phyloP scores from a whole-genome alignment of 495 filamentous ascomycete genomes.

The Penicillium ochrochloron region DNA sequence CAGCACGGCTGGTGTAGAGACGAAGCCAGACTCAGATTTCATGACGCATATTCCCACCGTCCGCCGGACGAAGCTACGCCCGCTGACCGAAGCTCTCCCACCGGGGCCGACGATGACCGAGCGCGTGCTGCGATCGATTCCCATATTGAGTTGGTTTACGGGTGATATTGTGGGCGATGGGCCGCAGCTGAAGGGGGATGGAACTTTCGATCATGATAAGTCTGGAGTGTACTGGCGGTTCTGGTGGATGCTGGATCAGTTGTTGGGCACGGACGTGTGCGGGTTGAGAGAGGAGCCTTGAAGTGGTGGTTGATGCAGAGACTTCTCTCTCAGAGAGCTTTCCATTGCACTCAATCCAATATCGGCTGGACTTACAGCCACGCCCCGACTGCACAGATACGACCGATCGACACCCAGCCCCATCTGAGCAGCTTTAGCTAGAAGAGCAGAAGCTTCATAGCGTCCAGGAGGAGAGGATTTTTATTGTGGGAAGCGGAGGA shows the following conservation, averaged over 20 bases:
- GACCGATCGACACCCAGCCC: background rate
- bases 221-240: conserved; percentile 80
- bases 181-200: conserved; percentile 75
- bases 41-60: conserved; percentile 57
- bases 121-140: conserved; percentile 63
- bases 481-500: background rate
- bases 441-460: background rate
- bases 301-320: conserved; percentile 2
- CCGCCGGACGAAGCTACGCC: conserved; percentile 57
- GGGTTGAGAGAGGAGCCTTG: conserved; percentile 55
- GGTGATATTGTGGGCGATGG: conserved; percentile 80
- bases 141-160: conserved; percentile 70
- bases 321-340: background rate
- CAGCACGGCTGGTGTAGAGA: conserved; percentile 28
- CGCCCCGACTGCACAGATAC: background rate
- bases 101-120: conserved; percentile 65
- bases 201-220: conserved; percentile 75
- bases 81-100: conserved; percentile 62
- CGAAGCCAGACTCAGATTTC: conserved; percentile 49
- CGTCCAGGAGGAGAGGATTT: no score
- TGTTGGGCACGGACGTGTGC: conserved; percentile 55
- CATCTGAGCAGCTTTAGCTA: background rate
- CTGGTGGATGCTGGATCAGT: conserved; percentile 53
- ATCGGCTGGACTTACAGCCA: background rate
- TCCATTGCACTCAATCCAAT: background rate